These are phyloP conservation scores for Neurospora pannonica DNA, from an alignment of 495 filamentous ascomycete genomes.

Conservation along the genomic window DNA sequence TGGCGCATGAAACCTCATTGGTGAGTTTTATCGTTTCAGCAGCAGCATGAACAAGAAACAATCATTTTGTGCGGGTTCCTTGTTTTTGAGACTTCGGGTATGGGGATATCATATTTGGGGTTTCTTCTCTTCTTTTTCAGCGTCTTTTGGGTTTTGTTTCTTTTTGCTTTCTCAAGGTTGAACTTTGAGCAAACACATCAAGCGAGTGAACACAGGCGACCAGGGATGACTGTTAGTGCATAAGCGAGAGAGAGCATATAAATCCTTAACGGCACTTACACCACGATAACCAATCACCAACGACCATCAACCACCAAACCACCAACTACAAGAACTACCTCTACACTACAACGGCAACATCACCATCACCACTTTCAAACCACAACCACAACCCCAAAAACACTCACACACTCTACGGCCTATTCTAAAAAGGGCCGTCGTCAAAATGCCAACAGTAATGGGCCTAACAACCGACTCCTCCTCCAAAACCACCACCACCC, in stretches of 20 bases:
- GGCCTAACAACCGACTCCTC: constrained; percentile 18
- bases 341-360: background rate
- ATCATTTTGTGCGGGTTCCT: background rate
- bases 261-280: background rate
- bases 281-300: background rate
- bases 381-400: background rate
- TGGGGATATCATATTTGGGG: too few relatives aligned
- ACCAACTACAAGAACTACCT: background rate
- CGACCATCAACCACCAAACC: background rate
- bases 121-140: background rate
- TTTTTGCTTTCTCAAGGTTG: background rate
- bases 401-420: too few relatives aligned
- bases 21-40: background rate
- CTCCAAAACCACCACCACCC: constrained; percentile 8
- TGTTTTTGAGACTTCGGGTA: too few relatives aligned
- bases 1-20: background rate
- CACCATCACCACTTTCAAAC: background rate
- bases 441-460: constrained; percentile 17
- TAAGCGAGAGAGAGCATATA: background rate
- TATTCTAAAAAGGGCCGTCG: background rate
- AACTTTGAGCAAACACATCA: background rate
- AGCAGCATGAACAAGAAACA: background rate
- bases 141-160: background rate
- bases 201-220: background rate
- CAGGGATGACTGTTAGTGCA: background rate